phyloP scores from a whole-genome alignment of 371 early-diverging fungal species.

The Mortierella sp. region DNA sequence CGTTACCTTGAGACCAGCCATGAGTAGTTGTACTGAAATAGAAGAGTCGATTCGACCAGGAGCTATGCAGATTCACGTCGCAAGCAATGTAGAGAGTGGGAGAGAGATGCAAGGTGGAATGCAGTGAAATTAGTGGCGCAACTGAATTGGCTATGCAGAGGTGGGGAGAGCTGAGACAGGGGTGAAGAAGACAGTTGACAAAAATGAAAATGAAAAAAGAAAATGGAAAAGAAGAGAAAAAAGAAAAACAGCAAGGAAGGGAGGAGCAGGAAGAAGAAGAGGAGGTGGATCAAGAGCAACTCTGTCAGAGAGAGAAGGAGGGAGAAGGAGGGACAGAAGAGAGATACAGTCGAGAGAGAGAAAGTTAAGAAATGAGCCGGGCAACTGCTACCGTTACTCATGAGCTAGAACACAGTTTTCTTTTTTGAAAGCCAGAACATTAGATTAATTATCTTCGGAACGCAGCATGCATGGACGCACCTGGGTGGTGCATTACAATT shows the following conservation, averaged over 20 bases:
- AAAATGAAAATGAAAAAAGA: not conserved
- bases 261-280: not conserved
- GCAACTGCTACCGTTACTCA: not conserved
- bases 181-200: not conserved
- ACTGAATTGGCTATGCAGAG: not conserved
- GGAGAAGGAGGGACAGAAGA: not conserved
- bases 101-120: not conserved
- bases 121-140: not conserved
- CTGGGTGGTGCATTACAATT: no score
- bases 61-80: not conserved
- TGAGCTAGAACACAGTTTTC: no score
- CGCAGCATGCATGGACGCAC: no score
- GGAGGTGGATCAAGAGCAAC: not conserved
- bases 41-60: not conserved
- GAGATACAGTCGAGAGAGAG: not conserved
- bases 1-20: conserved; percentile 14
- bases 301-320: not conserved
- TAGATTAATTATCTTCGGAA: no score
- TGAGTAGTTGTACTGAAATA: not conserved
- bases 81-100: not conserved
- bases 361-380: not conserved
- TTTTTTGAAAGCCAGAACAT: no score
- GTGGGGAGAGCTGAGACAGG: not conserved
- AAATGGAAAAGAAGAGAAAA: not conserved
- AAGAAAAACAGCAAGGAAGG: not conserved